Percentiles rank a stretch among this genome's conserved stretches.
These are phyloP conservation scores for Wickerhamomyces xylosicus DNA, from an alignment of 805 yeast species.

Conservation along the genomic window DNA sequence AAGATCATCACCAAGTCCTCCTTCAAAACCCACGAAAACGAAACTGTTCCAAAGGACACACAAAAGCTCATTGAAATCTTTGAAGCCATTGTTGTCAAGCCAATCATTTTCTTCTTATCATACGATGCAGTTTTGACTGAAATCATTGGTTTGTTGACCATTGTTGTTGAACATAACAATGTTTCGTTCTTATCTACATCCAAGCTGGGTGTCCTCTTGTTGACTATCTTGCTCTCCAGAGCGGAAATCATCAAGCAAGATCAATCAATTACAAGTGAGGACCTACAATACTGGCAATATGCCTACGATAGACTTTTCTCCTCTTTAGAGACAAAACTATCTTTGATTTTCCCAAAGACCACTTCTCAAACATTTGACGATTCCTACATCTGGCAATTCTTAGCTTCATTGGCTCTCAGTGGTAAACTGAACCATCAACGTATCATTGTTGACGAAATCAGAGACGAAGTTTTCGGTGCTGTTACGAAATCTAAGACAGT, in stretches of 20 bases:
- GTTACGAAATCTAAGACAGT: conserved; percentile 62
- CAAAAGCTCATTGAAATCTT: conserved; percentile 62
- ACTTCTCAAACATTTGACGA: conserved; percentile 20
- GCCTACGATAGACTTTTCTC: conserved; percentile 79
- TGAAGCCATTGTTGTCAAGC: conserved; percentile 73
- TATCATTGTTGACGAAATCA: conserved; percentile 85
- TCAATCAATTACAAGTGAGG: conserved; percentile 35
- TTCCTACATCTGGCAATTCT: conserved; percentile 85
- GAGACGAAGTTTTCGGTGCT: conserved; percentile 87
- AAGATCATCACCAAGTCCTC: conserved; percentile 73
- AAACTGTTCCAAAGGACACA: conserved; percentile 42
- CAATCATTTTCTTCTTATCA: conserved; percentile 72
- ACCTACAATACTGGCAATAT: conserved; percentile 52
- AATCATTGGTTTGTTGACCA: conserved; percentile 65
- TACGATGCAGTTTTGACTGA: conserved; percentile 68
- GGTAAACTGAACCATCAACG: conserved; percentile 88
- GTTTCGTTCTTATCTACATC: conserved; percentile 44
- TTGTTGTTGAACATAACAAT: conserved; percentile 60
- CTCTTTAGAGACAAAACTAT: conserved; percentile 65
- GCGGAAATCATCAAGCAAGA: conserved; percentile 90
- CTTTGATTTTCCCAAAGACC: conserved; percentile 73
- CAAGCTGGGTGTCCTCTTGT: conserved; percentile 75
- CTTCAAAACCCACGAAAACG: conserved; percentile 49
- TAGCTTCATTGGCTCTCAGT: conserved; percentile 87
- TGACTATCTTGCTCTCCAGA: conserved; percentile 85